Evolutionary conservation across 441 rosid species (phyloP).

Genomic region (Gossypium aridum): DNA sequence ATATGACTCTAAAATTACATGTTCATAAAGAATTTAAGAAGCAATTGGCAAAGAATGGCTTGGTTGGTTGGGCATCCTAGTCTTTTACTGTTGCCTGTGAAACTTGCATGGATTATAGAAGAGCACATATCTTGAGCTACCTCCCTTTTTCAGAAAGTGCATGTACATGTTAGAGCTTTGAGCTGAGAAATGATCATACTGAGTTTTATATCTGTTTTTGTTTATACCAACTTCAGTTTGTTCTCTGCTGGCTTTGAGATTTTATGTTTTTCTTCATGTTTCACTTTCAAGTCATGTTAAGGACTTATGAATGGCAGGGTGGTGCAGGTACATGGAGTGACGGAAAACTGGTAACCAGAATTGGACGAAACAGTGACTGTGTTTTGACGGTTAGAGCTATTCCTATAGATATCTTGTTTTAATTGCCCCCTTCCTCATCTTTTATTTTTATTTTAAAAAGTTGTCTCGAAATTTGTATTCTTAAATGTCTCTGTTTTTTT

Average conservation of each 20-base stretch:
- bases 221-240: not conserved
- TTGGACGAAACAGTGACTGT: constrained; percentile 81
- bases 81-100: not conserved
- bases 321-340: constrained; percentile 99
- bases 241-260: not conserved
- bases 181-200: not conserved
- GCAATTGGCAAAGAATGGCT: not conserved
- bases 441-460: not conserved
- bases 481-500: not conserved
- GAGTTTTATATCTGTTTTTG: constrained; percentile 4
- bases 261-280: not conserved
- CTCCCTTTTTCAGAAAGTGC: not conserved
- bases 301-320: constrained; percentile 95
- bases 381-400: constrained; percentile 69
- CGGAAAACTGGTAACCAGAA: constrained; percentile 94
- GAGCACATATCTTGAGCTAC: not conserved
- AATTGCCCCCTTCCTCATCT: not conserved
- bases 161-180: not conserved
- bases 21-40: not conserved
- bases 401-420: constrained; percentile 1
- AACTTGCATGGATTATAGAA: not conserved
- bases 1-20: not conserved
- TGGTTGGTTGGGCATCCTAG: not conserved
- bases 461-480: not conserved
- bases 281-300: constrained; percentile 36